Percentiles rank a stretch among this genome's conserved stretches.
phyloP scores from a whole-genome alignment of 805 yeast genomes.

The Cyberlindnera mrakii region DNA sequence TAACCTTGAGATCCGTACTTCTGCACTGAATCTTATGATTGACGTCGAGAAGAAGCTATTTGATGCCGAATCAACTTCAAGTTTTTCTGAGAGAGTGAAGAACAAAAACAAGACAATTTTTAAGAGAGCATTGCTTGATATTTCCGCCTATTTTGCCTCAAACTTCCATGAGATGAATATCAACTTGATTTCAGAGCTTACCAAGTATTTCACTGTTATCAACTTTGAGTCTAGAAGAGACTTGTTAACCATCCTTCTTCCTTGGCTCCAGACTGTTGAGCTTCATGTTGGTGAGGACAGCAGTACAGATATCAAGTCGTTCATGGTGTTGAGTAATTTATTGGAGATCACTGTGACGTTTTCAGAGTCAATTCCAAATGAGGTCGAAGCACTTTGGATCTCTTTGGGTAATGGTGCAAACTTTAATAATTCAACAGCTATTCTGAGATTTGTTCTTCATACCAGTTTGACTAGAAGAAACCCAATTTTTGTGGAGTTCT shows the following conservation, averaged over 20 bases:
- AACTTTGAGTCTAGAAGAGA: slow-evolving; percentile 61
- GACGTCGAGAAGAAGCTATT: slow-evolving; percentile 57
- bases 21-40: slow-evolving; percentile 68
- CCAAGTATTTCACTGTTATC: slow-evolving; percentile 61
- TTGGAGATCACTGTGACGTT: slow-evolving; percentile 81
- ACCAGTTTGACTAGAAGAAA: slow-evolving; percentile 67
- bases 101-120: slow-evolving; percentile 78
- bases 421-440: slow-evolving; percentile 61
- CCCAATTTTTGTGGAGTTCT: slow-evolving; percentile 67
- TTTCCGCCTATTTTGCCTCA: slow-evolving; percentile 68
- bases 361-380: slow-evolving; percentile 70
- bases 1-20: slow-evolving; percentile 56
- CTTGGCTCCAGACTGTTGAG: slow-evolving; percentile 88
- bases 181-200: slow-evolving; percentile 63
- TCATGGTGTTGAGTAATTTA: slow-evolving; percentile 74
- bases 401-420: slow-evolving; percentile 78
- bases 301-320: slow-evolving; percentile 33
- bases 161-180: slow-evolving; percentile 53
- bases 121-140: slow-evolving; percentile 76
- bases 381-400: slow-evolving; percentile 92
- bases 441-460: slow-evolving; percentile 62
- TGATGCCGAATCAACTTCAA: slow-evolving; percentile 46
- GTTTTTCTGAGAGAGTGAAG: slow-evolving; percentile 63
- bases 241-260: slow-evolving; percentile 70
- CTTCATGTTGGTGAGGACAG: slow-evolving; percentile 39